Conservation (phyloP, 1,284 basidiomycete genomes). For the Spongiforma sp. region DNA sequence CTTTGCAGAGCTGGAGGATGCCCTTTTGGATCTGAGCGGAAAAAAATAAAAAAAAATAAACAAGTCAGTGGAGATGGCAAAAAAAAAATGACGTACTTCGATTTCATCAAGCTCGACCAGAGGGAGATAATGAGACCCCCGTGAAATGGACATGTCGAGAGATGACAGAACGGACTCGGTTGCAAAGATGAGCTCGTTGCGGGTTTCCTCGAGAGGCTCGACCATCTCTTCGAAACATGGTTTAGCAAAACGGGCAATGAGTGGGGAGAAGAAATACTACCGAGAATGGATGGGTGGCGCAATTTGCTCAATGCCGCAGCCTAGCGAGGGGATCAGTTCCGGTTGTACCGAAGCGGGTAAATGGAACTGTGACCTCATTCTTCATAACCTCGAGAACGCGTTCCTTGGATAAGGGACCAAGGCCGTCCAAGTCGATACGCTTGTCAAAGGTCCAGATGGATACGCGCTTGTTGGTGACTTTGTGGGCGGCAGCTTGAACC, state of each 20-base stretch:
- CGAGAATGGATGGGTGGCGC: conserved; percentile 93
- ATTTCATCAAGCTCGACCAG: conserved; percentile 86
- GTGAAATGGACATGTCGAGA: conserved; percentile 75
- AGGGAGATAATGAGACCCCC: conserved; percentile 57
- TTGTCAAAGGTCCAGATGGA: conserved; percentile 93
- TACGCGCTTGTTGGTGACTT: conserved; percentile 86
- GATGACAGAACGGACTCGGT: conserved; percentile 89
- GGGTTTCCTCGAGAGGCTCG: conserved; percentile 95
- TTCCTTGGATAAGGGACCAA: conserved; percentile 67
- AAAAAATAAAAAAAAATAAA: no score
- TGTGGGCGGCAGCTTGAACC: conserved; percentile 84
- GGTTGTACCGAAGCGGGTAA: not conserved
- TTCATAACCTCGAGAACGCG: conserved; percentile 83
- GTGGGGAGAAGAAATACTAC: conserved; percentile 46
- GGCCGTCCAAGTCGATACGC: conserved; percentile 74
- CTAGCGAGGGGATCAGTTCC: conserved; percentile 45
- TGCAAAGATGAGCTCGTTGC: conserved; percentile 89
- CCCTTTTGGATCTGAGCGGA: conserved; percentile 92
- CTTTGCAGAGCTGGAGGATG: conserved; percentile 92
- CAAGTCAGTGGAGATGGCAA: conserved; percentile 16
- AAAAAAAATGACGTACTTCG: conserved; percentile 60
- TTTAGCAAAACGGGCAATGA: conserved; percentile 14
- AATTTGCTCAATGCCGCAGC: conserved; percentile 86
- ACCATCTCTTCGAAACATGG: conserved; percentile 78
- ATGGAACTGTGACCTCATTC: conserved; percentile 69